Evolutionary conservation across 176 grass and related monocot genomes (phyloP).

Genomic region (Bothriochloa decipiens): DNA sequence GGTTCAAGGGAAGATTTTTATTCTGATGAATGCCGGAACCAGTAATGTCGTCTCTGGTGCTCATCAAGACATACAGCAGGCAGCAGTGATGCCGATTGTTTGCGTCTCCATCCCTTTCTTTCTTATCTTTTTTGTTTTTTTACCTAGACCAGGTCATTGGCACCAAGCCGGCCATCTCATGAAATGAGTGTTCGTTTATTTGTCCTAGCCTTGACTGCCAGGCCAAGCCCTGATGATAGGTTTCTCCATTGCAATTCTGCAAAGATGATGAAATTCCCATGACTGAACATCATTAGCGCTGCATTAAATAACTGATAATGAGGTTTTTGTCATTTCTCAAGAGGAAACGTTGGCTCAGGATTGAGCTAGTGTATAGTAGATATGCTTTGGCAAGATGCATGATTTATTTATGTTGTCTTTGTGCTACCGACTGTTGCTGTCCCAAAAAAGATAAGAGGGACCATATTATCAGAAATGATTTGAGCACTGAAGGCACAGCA

Average conservation of each 20-base stretch:
- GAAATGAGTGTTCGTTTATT: not conserved
- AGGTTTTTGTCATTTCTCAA: not conserved
- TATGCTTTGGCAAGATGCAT: not conserved
- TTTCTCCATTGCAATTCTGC: not conserved
- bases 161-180: not conserved
- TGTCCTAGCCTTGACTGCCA: not conserved
- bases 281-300: not conserved
- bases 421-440: not conserved
- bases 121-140: not conserved
- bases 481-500: not conserved
- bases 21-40: not conserved
- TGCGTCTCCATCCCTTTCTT: not conserved
- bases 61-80: not conserved
- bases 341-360: not conserved
- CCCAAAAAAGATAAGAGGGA: not conserved
- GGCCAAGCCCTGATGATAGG: not conserved
- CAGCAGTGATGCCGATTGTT: slow-evolving; percentile 4
- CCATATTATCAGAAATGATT: not conserved
- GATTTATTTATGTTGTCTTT: not conserved
- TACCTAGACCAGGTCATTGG: not conserved
- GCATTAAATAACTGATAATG: not conserved
- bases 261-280: not conserved
- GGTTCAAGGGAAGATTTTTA: not conserved
- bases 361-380: not conserved
- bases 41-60: not conserved